Percentiles rank a stretch among this genome's conserved stretches.
Evolutionary conservation across 306 rosid species (phyloP).

Genomic region (Datisca glomerata): DNA sequence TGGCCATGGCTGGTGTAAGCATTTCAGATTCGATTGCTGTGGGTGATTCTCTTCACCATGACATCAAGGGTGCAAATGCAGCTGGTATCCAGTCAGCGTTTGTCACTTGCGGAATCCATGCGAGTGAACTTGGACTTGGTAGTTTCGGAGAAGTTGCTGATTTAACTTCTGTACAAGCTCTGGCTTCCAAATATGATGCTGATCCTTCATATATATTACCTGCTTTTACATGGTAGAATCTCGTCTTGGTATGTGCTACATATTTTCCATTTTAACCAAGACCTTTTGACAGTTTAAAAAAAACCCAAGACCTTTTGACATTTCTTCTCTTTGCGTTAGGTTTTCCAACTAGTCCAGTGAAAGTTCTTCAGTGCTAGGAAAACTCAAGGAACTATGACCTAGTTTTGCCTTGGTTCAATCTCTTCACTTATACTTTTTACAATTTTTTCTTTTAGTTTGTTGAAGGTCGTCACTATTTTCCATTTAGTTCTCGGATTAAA

Average conservation of each 20-base stretch:
- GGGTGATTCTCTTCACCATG: constrained; percentile 95
- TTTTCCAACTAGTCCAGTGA: too few relatives aligned
- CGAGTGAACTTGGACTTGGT: constrained; percentile 59
- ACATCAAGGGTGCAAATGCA: constrained; percentile 87
- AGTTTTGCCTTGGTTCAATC: neutral
- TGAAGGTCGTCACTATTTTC: too few relatives aligned
- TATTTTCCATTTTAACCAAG: neutral
- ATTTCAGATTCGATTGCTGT: constrained; percentile 61
- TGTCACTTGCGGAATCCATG: constrained; percentile 73
- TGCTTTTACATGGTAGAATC: constrained; percentile 59
- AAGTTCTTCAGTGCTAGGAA: neutral
- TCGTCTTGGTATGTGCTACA: neutral
- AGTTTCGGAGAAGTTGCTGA: constrained; percentile 47
- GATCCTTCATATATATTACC: constrained; percentile 71
- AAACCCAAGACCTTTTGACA: neutral
- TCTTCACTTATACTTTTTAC: too few relatives aligned
- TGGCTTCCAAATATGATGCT: constrained; percentile 48
- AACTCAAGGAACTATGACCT: neutral
- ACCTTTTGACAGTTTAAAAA: neutral
- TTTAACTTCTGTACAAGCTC: constrained; percentile 47
- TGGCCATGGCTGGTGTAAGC: constrained; percentile 60
- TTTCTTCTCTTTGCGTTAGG: too few relatives aligned
- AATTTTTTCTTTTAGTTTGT: too few relatives aligned
- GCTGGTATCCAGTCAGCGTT: constrained; percentile 61
- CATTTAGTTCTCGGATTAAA: too few relatives aligned